Percentiles rank a stretch among this genome's conserved stretches.
Conservation (phyloP, 768 basidiomycete species). For the Boletus eberwhitei region DNA sequence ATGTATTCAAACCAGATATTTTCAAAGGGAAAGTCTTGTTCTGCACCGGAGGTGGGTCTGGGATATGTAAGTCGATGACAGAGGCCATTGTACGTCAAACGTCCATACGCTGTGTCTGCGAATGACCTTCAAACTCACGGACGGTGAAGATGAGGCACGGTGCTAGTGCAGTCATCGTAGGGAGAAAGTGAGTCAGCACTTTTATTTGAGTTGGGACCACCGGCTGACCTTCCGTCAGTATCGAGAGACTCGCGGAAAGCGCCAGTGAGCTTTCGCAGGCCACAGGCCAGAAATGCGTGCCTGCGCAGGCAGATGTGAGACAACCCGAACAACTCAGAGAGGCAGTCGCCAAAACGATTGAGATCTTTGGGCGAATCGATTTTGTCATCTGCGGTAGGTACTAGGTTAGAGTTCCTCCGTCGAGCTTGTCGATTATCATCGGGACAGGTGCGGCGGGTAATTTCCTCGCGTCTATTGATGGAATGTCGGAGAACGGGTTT, state of each 20-base stretch:
- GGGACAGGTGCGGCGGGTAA: conserved; percentile 87
- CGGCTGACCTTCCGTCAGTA: conserved; percentile 36
- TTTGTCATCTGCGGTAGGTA: conserved; percentile 90
- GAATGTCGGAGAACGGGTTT: conserved; percentile 87
- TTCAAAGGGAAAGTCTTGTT: conserved; percentile 90
- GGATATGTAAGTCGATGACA: conserved; percentile 89
- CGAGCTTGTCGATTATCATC: not conserved
- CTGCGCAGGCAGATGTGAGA: conserved; percentile 80
- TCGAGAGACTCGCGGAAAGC: conserved; percentile 65
- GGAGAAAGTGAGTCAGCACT: conserved; percentile 65
- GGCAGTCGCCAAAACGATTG: conserved; percentile 73
- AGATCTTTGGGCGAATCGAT: conserved; percentile 83
- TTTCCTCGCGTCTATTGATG: conserved; percentile 84
- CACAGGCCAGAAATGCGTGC: conserved; percentile 71
- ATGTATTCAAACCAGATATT: conserved; percentile 72
- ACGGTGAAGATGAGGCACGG: conserved; percentile 73
- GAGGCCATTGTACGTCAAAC: conserved; percentile 63
- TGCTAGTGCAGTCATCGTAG: conserved; percentile 76
- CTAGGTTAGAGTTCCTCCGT: not conserved
- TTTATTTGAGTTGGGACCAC: not conserved
- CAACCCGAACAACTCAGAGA: conserved; percentile 65
- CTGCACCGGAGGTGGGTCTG: conserved; percentile 90
- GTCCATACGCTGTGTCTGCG: not conserved
- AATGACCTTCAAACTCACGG: conserved; percentile 6
- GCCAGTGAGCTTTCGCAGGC: conserved; percentile 66